Evolutionary conservation across 495 filamentous ascomycete species (phyloP).

Genomic region (Cryomyces minteri): DNA sequence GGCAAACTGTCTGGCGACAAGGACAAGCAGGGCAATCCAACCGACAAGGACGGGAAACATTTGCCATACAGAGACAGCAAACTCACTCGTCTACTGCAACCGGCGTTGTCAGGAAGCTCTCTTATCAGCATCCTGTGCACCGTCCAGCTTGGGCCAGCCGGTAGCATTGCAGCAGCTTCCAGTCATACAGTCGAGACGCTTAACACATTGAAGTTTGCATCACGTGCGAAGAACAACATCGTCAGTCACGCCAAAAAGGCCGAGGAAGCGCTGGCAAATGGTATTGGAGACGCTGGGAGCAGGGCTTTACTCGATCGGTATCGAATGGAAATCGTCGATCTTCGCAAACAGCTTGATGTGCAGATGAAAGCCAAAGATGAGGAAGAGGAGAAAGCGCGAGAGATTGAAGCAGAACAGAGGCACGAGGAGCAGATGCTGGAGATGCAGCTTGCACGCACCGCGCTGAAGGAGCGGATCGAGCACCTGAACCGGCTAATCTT

Average conservation of each 20-base stretch:
- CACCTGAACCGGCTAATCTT: constrained; percentile 92
- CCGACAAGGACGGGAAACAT: constrained; percentile 73
- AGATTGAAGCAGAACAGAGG: constrained; percentile 64
- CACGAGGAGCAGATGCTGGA: constrained; percentile 96
- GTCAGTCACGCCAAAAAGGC: constrained; percentile 92
- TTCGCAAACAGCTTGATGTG: constrained; percentile 63
- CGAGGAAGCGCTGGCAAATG: constrained; percentile 56
- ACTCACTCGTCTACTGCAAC: constrained; percentile 80
- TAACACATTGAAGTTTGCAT: constrained; percentile 93
- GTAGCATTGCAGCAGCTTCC: constrained; percentile 37
- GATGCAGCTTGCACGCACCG: constrained; percentile 91
- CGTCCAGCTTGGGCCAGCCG: constrained; percentile 57
- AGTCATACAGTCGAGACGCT: constrained; percentile 73
- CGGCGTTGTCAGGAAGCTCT: constrained; percentile 81
- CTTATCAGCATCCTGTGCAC: constrained; percentile 95
- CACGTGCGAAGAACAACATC: constrained; percentile 92
- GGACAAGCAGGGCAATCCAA: constrained; percentile 44
- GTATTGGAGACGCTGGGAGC: constrained; percentile 47
- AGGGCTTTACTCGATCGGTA: constrained; percentile 84
- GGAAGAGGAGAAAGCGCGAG: constrained; percentile 46
- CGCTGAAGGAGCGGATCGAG: constrained; percentile 91
- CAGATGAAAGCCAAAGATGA: constrained; percentile 42
- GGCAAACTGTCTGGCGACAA: constrained; percentile 69
- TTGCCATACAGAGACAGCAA: constrained; percentile 94
- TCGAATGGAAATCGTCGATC: constrained; percentile 76